Evolutionary conservation across 352 stramenopile genomes (phyloP).

Genomic region (Phytopythium boreale): DNA sequence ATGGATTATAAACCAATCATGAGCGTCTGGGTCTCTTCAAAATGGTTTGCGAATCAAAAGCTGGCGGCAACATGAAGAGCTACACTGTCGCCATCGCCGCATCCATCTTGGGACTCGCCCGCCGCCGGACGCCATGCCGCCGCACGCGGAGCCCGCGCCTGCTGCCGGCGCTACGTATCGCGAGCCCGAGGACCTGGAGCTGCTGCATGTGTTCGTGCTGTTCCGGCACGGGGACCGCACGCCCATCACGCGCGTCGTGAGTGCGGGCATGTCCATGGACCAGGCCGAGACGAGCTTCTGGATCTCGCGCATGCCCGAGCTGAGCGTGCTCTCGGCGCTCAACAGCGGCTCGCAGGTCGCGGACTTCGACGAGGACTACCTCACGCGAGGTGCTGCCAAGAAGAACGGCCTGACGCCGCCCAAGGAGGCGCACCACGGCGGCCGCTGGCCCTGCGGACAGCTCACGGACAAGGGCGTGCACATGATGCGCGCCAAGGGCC

Average conservation of each 20-base stretch:
- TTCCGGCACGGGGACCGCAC: conserved; percentile 80
- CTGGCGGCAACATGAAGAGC: neutral
- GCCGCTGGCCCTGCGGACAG: conserved; percentile 70
- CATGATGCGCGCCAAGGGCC: conserved; percentile 60
- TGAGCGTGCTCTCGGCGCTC: conserved; percentile 40
- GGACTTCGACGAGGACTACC: conserved; percentile 15
- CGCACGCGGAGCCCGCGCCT: neutral
- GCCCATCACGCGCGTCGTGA: conserved; percentile 60
- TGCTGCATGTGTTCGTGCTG: conserved; percentile 66
- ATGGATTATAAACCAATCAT: neutral
- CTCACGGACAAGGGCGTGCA: conserved; percentile 62
- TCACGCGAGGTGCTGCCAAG: neutral
- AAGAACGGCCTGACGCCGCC: conserved; percentile 11
- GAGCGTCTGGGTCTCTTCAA: neutral
- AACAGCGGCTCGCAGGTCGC: conserved; percentile 44
- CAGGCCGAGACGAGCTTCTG: conserved; percentile 55
- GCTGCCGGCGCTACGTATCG: neutral
- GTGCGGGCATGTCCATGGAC: conserved; percentile 39
- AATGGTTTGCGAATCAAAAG: conserved; percentile 3
- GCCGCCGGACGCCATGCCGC: conserved; percentile 2
- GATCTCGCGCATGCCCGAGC: conserved; percentile 43
- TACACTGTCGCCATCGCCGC: neutral
- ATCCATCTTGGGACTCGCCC: neutral
- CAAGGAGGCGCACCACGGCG: conserved; percentile 47
- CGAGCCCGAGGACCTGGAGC: conserved; percentile 17